phyloP scores from a whole-genome alignment of 2,329 filamentous ascomycete species.

The Colletotrichum higginsianum region DNA sequence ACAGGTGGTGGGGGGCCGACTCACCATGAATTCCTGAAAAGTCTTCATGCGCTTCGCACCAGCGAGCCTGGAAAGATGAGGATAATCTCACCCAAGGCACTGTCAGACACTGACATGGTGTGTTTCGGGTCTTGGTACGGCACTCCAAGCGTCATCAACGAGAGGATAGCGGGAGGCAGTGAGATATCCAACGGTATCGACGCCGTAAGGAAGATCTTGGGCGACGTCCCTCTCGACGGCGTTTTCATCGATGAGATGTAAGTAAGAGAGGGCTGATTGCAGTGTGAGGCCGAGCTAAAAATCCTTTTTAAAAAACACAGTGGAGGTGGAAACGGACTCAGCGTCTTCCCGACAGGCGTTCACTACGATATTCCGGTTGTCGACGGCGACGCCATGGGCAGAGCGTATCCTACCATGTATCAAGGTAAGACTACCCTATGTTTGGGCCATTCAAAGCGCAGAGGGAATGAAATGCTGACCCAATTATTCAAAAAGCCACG shows the following conservation, averaged over 20 bases:
- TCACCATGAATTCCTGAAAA: constrained; percentile 44
- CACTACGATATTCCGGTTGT: constrained; percentile 55
- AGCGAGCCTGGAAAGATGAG: constrained; percentile 43
- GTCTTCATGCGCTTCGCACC: constrained; percentile 42
- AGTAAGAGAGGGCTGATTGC: constrained; percentile 19
- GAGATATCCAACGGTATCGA: constrained; percentile 57
- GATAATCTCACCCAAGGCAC: constrained; percentile 55
- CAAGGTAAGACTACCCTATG: constrained; percentile 47
- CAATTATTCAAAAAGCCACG: constrained; percentile 46
- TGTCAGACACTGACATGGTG: constrained; percentile 56
- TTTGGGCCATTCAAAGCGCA: constrained; percentile 43
- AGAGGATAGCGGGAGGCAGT: constrained; percentile 48
- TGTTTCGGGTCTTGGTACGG: constrained; percentile 63
- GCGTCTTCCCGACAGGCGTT: constrained; percentile 51
- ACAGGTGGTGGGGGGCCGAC: constrained; percentile 46
- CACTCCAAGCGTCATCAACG: constrained; percentile 53
- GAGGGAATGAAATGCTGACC: constrained; percentile 46
- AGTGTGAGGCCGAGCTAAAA: constrained; percentile 15
- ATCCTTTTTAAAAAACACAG: constrained; percentile 50
- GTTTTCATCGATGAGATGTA: constrained; percentile 57
- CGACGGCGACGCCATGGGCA: constrained; percentile 56
- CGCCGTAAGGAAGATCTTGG: constrained; percentile 51
- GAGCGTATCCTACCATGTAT: constrained; percentile 55
- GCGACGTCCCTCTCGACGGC: constrained; percentile 51
- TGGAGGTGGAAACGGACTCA: constrained; percentile 57